Percentiles rank a stretch among this genome's conserved stretches.
Conservation (phyloP, 108 stramenopile species). For the Stephanodiscus triporus region DNA sequence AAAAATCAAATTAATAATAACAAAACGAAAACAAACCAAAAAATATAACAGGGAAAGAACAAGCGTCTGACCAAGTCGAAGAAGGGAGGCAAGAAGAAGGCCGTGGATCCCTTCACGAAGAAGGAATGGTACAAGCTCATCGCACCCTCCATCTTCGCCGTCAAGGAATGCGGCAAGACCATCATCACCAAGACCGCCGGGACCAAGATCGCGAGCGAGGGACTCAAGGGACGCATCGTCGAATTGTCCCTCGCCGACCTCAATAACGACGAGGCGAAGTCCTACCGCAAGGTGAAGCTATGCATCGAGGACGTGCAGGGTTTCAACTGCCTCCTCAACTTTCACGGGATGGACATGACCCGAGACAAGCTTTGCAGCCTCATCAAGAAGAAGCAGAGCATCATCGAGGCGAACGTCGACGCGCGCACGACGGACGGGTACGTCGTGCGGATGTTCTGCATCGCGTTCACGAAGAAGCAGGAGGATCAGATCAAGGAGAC, state of each 20-base stretch:
- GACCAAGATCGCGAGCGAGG: slow-evolving; percentile 98
- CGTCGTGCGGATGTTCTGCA: slow-evolving; percentile 97
- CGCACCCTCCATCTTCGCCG: slow-evolving; percentile 96
- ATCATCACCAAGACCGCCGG: slow-evolving; percentile 98
- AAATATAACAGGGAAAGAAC: slow-evolving; percentile 94
- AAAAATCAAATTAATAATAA: too few relatives aligned
- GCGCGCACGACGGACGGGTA: slow-evolving; percentile 98
- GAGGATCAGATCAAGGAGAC: slow-evolving; percentile 97
- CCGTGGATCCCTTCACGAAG: slow-evolving; percentile 96
- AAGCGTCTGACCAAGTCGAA: slow-evolving; percentile 96
- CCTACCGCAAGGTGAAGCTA: slow-evolving; percentile 98
- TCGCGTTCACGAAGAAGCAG: slow-evolving; percentile 98
- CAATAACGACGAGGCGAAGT: slow-evolving; percentile 93
- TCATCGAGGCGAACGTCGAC: slow-evolving; percentile 99
- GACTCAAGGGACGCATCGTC: slow-evolving; percentile 97
- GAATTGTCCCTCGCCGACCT: slow-evolving; percentile 98
- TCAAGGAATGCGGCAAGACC: slow-evolving; percentile 97
- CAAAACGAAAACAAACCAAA: too few relatives aligned
- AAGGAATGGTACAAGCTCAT: slow-evolving; percentile 99
- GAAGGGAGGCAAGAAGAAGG: slow-evolving; percentile 93
- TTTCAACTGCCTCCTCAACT: slow-evolving; percentile 97
- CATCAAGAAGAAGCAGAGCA: slow-evolving; percentile 99
- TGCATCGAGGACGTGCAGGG: slow-evolving; percentile 99
- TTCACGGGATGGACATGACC: slow-evolving; percentile 99
- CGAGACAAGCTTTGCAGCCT: slow-evolving; percentile 99